Evolutionary conservation across 2,329 filamentous ascomycete genomes (phyloP).

Genomic region (Microcera coccophila): DNA sequence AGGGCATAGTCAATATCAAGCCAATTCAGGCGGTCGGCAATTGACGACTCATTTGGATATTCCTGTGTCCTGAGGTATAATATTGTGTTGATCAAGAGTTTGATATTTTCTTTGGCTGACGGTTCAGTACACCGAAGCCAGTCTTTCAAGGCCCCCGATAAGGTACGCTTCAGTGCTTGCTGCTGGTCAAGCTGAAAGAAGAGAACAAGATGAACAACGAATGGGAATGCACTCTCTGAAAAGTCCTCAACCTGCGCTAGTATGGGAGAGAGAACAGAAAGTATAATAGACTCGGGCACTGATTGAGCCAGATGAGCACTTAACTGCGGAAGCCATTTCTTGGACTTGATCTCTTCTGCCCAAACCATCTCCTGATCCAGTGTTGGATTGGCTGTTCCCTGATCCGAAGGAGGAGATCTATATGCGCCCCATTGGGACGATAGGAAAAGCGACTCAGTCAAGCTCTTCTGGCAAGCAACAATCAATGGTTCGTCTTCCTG

Average conservation of each 20-base stretch:
- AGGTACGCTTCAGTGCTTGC: conserved; percentile 52
- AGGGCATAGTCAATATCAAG: conserved; percentile 73
- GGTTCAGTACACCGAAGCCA: conserved; percentile 52
- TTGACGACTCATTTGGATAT: conserved; percentile 69
- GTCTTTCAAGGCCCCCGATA: conserved; percentile 63
- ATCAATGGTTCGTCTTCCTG: conserved; percentile 46
- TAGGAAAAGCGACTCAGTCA: conserved; percentile 49
- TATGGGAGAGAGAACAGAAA: conserved; percentile 64
- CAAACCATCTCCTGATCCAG: conserved; percentile 26
- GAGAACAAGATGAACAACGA: conserved; percentile 78
- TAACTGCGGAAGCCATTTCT: conserved; percentile 60
- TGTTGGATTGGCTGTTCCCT: conserved; percentile 4
- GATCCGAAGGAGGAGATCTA: conserved; percentile 53
- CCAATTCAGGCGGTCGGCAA: conserved; percentile 77
- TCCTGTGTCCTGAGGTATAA: conserved; percentile 84
- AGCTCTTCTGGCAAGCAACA: conserved; percentile 47
- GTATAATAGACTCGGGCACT: conserved; percentile 60
- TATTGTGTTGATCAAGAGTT: conserved; percentile 71
- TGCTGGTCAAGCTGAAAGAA: conserved; percentile 62
- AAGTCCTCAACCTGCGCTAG: conserved; percentile 64
- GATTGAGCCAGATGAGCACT: conserved; percentile 58
- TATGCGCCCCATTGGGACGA: conserved; percentile 58
- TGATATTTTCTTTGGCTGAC: conserved; percentile 57
- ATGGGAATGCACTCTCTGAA: conserved; percentile 72
- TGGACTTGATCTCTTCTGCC: conserved; percentile 39